Evolutionary conservation across 768 basidiomycete species (phyloP), one percentile per base, ranked within the genome.

Genomic region (Boletus rubroflammeus): DNA sequence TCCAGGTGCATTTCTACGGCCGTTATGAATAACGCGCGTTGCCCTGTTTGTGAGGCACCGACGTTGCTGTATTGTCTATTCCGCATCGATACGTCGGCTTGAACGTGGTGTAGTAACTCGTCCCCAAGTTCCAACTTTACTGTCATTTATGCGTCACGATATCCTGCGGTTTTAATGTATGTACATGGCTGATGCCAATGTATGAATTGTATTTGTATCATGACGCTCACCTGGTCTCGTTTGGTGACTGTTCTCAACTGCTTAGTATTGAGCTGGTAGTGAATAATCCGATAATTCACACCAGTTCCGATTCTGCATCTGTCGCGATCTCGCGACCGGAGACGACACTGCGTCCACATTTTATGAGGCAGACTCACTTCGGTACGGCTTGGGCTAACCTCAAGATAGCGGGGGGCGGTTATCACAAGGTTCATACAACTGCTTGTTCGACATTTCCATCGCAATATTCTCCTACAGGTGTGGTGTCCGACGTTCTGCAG

Each of bases 31-130:
- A 72, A 75, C 0, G 67, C 78, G 2, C 67, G 69, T 23, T 85
- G 83, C 60, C 82, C 83, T 1, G 75, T 78, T 0, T 84, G 83
- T 58, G 69, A 72, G 35, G 74, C 75, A 1, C 78, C 82, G 2
- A 78, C 78, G 1, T 62, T 83, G 41, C 59, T 83, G 46, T 83
- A 84, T 58, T 83, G 80, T 60, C 64, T 84, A 21, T 82, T 84
- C 69, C 72, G 74, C 43, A 69, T 85, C 8, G 77, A 83, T 53
- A 59, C 79, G 41, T 69, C 54, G 23, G 58, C 57, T 41, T 69
- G 58, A 68, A 21, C 3, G 6, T 34, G 48, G 26, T 23, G 11
- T 14, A 4, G 34, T 46, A n/a, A 21, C 7, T 48, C n/a, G 26
- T 52, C 11, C 14, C 23, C 26, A 13, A 44, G 25, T 51, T 29